phyloP scores from a whole-genome alignment of 1,284 basidiomycete genomes.

The Tetrapyrgos nigripes region DNA sequence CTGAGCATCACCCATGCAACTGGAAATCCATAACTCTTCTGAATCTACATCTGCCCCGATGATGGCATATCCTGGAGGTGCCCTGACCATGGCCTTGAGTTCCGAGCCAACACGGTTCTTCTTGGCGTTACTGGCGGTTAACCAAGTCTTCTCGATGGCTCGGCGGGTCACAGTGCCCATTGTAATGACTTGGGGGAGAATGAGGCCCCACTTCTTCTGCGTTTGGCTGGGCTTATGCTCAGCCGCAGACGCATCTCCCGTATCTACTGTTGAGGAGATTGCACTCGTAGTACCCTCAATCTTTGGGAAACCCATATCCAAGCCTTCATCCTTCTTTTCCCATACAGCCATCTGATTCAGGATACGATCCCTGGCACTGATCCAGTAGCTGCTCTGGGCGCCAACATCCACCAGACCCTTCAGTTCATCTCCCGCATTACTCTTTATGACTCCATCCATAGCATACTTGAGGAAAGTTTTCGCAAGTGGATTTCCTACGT shows the following conservation, averaged over 20 bases:
- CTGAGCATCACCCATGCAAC: constrained; percentile 98
- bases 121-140: constrained; percentile 98
- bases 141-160: constrained; percentile 98
- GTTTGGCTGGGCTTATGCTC: constrained; percentile 15
- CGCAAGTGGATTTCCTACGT: constrained; percentile 91
- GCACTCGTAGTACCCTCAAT: background rate
- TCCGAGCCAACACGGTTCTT: constrained; percentile 97
- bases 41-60: constrained; percentile 99
- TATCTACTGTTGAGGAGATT: constrained; percentile 16
- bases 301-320: constrained; percentile 53
- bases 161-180: constrained; percentile 99
- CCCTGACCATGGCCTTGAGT: constrained; percentile 96
- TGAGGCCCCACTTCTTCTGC: constrained; percentile 81
- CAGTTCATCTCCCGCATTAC: constrained; percentile 76
- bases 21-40: constrained; percentile 99
- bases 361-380: constrained; percentile 92
- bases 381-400: constrained; percentile 98
- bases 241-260: background rate
- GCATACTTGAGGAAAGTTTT: constrained; percentile 92
- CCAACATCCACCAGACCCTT: constrained; percentile 91
- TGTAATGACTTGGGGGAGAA: constrained; percentile 94
- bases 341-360: constrained; percentile 95
- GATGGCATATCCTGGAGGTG: constrained; percentile 92
- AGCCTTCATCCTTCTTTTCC: constrained; percentile 43
- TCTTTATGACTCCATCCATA: constrained; percentile 84